A percentile compares a stretch with the other conserved stretches of the same genome.
These are phyloP conservation scores for Coleophoma cylindrospora DNA, from an alignment of 2,329 filamentous ascomycete species.

Conservation along the genomic window DNA sequence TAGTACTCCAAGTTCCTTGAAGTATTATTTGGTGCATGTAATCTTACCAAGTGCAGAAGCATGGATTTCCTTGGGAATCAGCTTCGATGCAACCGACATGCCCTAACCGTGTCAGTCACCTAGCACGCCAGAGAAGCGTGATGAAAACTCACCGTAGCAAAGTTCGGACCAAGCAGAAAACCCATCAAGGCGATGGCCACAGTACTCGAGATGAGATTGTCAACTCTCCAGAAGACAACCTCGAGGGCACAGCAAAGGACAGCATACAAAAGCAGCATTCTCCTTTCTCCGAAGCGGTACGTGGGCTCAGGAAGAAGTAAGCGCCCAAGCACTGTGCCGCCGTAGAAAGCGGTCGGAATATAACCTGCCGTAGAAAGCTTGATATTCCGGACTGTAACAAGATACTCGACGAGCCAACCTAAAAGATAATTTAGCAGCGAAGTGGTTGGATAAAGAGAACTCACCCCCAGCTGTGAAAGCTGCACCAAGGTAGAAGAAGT, in stretches of 20 bases:
- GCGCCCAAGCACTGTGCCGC: conserved; percentile 51
- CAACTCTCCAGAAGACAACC: conserved; percentile 54
- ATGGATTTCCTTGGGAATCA: conserved; percentile 42
- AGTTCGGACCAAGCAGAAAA: conserved; percentile 54
- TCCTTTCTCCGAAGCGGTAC: conserved; percentile 50
- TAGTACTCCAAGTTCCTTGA: too few relatives aligned
- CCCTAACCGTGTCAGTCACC: conserved; percentile 31
- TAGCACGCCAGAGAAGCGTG: background rate
- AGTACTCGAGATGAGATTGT: conserved; percentile 42
- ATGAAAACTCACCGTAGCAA: conserved; percentile 41
- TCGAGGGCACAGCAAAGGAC: conserved; percentile 47
- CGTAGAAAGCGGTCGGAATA: conserved; percentile 55
- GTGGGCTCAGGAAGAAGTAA: conserved; percentile 54
- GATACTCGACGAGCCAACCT: conserved; percentile 62
- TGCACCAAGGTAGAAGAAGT: conserved; percentile 58
- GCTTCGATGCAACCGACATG: conserved; percentile 46
- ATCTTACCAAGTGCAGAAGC: conserved; percentile 41
- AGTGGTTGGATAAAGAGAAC: background rate
- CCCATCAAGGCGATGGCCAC: conserved; percentile 49
- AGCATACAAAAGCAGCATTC: conserved; percentile 51
- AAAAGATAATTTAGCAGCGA: conserved; percentile 2
- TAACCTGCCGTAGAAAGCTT: conserved; percentile 54
- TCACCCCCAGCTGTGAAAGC: conserved; percentile 42
- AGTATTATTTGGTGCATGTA: too few relatives aligned
- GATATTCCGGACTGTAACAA: conserved; percentile 54